These are phyloP conservation scores for Trichoderma sp. DNA, from an alignment of 2,329 filamentous ascomycete species.

Conservation along the genomic window DNA sequence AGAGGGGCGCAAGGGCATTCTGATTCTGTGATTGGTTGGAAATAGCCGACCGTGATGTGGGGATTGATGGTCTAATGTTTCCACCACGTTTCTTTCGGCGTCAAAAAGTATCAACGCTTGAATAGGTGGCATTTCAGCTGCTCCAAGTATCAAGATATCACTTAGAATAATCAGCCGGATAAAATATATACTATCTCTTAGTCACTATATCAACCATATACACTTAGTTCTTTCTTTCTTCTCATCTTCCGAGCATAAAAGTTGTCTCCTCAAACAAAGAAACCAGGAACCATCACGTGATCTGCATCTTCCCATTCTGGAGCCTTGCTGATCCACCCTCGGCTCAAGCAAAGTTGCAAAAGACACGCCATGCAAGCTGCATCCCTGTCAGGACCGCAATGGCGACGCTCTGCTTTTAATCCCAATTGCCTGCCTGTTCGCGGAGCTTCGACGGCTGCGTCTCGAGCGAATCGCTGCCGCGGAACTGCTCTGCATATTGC, in stretches of 20 bases:
- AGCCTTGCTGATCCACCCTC: neutral
- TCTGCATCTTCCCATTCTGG: neutral
- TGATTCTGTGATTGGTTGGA: neutral
- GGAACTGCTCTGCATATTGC: neutral
- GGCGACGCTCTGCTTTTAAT: neutral
- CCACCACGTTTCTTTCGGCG: neutral
- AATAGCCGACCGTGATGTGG: neutral
- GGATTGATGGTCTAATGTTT: neutral
- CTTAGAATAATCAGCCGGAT: neutral
- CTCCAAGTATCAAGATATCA: neutral
- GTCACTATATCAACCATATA: too few species aligned
- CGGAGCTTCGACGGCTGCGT: neutral
- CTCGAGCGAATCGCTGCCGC: neutral
- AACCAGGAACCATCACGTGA: neutral
- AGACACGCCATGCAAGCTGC: constrained; percentile 14
- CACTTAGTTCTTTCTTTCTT: accelerated
- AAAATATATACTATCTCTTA: neutral
- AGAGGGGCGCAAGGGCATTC: neutral
- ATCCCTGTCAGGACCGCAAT: constrained; percentile 14
- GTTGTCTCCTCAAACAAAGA: neutral
- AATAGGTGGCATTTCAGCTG: neutral
- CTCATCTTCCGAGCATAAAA: neutral
- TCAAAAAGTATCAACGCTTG: neutral
- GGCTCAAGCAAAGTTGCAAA: neutral
- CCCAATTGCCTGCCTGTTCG: neutral